phyloP scores from a whole-genome alignment of 192 early-diverging fungal species.

The Chytriomyces confervae region DNA sequence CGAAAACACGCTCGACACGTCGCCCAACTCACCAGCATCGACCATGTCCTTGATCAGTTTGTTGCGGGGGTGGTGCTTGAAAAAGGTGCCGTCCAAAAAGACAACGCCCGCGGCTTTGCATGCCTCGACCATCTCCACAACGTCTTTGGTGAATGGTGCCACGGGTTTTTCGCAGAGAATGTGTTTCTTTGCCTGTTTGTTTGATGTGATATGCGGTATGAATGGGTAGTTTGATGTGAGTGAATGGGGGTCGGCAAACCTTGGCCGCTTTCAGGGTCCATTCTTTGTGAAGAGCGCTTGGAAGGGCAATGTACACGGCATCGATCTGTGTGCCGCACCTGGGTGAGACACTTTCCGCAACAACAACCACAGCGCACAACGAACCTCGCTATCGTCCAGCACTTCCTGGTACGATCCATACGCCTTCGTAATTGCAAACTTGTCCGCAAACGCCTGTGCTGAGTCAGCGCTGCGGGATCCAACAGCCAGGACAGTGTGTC shows the following conservation, averaged over 20 bases:
- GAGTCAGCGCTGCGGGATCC: conserved; percentile 8
- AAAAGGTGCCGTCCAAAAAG: conserved; percentile 41
- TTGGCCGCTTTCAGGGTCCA: conserved; percentile 33
- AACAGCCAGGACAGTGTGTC: conserved; percentile 21
- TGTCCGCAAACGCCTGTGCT: conserved; percentile 28
- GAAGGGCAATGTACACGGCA: conserved; percentile 37
- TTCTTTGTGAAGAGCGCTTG: conserved; percentile 33
- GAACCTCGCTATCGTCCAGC: conserved; percentile 26
- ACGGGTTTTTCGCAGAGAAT: conserved; percentile 41
- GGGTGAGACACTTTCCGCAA: no score
- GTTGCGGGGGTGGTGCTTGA: conserved; percentile 39
- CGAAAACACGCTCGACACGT: conserved; percentile 24
- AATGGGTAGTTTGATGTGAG: background rate
- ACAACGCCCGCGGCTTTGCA: conserved; percentile 27
- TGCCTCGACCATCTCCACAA: conserved; percentile 16
- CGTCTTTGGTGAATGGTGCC: conserved; percentile 15
- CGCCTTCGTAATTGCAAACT: conserved; percentile 24
- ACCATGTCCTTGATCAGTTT: conserved; percentile 15
- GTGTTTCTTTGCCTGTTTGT: conserved; percentile 36
- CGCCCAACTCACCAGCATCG: conserved; percentile 19
- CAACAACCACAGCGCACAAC: background rate
- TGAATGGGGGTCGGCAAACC: background rate
- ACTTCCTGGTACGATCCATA: conserved; percentile 30
- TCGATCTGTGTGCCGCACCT: conserved; percentile 19
- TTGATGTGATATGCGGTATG: background rate